Evolutionary conservation across 1,139 yeast species (phyloP).

Genomic region (Yamadazyma buinensis): DNA sequence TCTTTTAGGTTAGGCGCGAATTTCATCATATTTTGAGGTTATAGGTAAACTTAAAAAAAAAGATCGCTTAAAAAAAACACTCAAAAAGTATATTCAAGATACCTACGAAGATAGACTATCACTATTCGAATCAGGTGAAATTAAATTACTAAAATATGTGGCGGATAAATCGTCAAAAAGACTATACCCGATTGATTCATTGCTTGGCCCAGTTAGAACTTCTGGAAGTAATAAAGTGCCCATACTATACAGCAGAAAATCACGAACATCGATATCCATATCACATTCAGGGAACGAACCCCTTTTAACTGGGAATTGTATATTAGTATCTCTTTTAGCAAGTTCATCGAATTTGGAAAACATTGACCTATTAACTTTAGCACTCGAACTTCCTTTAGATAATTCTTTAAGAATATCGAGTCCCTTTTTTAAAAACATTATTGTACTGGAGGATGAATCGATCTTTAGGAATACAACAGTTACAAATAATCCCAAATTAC

Average conservation of each 20-base stretch:
- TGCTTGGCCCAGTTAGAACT: background rate
- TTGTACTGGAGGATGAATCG: slow-evolving; percentile 16
- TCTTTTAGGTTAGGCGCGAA: too few relatives aligned
- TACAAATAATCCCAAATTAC: slow-evolving; percentile 16
- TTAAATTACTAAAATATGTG: background rate
- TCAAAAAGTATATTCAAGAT: too few relatives aligned
- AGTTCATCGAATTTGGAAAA: slow-evolving; percentile 6
- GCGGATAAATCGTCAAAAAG: slow-evolving; percentile 4
- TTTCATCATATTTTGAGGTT: too few relatives aligned
- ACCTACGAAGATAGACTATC: too few relatives aligned
- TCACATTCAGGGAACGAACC: slow-evolving; percentile 8
- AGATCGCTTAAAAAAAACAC: too few relatives aligned
- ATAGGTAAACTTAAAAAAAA: too few relatives aligned
- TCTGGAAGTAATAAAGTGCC: slow-evolving; percentile 6
- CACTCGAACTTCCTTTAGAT: slow-evolving; percentile 18
- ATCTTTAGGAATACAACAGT: slow-evolving; percentile 16
- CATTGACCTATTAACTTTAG: slow-evolving; percentile 10
- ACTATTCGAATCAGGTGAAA: too few relatives aligned
- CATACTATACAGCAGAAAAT: slow-evolving; percentile 6
- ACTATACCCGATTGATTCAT: slow-evolving; percentile 2
- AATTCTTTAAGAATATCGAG: slow-evolving; percentile 14
- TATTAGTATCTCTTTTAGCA: background rate
- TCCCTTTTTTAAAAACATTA: slow-evolving; percentile 16
- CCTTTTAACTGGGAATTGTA: slow-evolving; percentile 1
- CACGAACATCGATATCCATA: slow-evolving; percentile 5